phyloP scores from a whole-genome alignment of 2,329 filamentous ascomycete species.

The Sporothrix phasma region DNA sequence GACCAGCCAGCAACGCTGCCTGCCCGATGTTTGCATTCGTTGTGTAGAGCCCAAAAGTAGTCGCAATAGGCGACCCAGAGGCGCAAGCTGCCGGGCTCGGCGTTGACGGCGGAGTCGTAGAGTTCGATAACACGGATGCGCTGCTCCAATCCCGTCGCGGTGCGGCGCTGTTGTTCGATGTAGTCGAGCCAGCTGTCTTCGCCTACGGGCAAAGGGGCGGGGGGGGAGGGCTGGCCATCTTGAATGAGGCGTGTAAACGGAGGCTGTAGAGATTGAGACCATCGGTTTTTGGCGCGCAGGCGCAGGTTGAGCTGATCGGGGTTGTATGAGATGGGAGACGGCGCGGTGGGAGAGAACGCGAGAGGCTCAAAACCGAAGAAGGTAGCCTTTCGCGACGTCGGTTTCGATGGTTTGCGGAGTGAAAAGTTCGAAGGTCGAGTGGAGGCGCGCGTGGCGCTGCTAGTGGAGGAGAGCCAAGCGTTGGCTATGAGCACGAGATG shows the following conservation, averaged over 20 bases:
- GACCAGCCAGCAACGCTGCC: constrained; percentile 46
- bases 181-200: constrained; percentile 71
- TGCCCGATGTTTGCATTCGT: constrained; percentile 46
- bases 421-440: not conserved
- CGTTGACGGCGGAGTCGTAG: constrained; percentile 57
- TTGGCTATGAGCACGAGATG: not conserved
- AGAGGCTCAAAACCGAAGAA: not conserved
- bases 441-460: not conserved
- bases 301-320: not conserved
- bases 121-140: constrained; percentile 62
- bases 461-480: not conserved
- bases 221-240: constrained; percentile 21
- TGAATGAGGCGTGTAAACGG: constrained; percentile 13
- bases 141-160: constrained; percentile 52
- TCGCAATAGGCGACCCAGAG: constrained; percentile 72
- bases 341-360: not conserved
- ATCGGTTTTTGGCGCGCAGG: constrained; percentile 17
- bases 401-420: not conserved
- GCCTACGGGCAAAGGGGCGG: constrained; percentile 44
- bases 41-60: constrained; percentile 64
- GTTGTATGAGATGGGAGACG: not conserved
- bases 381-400: not conserved
- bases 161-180: constrained; percentile 58
- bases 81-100: constrained; percentile 63
- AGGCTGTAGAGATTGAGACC: not conserved